Base-by-base conservation (phyloP, 768 basidiomycete genomes). In the button mushroom (Agaricus bisporus) region DNA sequence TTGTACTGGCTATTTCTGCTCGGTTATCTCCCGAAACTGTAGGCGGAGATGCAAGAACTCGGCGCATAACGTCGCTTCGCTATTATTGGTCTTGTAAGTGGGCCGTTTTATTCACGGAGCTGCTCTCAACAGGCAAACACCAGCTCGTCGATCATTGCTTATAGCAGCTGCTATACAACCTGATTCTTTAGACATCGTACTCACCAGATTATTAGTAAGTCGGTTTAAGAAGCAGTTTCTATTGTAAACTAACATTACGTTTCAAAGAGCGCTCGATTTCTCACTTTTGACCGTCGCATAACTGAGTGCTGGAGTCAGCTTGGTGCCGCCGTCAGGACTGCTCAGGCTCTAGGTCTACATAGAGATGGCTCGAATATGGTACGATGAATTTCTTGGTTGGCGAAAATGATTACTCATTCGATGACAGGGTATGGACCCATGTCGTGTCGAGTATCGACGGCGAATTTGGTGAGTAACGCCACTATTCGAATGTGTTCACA, bases 301-400 rank as follows among this genome's bases (percentile, higher is more conserved):
- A 94, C 93, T 7, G 94, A 97, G 70, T 94, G 93, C 62, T 98
- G 94, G 92, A 92, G 90, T 65, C 92, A 95, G 62, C 75, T 98
- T 15, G 94, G 94, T 35, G 93, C 94, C 5, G 91, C 91, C 45
- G 86, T 98, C 12, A 72, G 93, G 55, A 97, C 94, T 29, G 94
- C 93, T 8, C 93, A 95, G 62, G 94, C 94, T 3, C 81, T 98
- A 18, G 95, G 94, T 8, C 70, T 98, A 35, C 94, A 97, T 69
- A 80, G 94, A 48, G 94, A 98, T 68, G 90, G 88, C 9, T 80
- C 85, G 1, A 83, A 82, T 32, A 83, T 91, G 75, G 91, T 93
- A 63, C 64, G 81, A 59, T 4, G 41, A 32, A 17, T 17, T 25
- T n/a, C 56, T 3, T 32, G 18, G n/a, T 8, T 17, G 11, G 41